These are phyloP conservation scores for Funneliformis geosporum DNA, from an alignment of 192 early-diverging fungal genomes.

Conservation along the genomic window DNA sequence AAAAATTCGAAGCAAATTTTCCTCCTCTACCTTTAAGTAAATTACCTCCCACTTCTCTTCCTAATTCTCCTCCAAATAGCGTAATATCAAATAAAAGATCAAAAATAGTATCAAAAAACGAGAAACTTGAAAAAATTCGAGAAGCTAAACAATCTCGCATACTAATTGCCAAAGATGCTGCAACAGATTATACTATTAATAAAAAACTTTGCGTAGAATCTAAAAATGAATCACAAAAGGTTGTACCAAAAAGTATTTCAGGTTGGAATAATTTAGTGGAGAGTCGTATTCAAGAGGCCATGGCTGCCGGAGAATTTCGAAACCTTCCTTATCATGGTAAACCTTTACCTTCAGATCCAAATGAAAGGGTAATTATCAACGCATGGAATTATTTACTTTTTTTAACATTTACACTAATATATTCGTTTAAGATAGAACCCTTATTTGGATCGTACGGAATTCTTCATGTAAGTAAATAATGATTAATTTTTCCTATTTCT, in stretches of 20 bases:
- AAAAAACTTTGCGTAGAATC: background rate
- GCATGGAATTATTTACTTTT: background rate
- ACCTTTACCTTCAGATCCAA: constrained; percentile 27
- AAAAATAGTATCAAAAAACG: constrained; percentile 11
- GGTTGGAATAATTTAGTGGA: constrained; percentile 33
- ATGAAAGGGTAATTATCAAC: background rate
- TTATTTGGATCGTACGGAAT: constrained; percentile 38
- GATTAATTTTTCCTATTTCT: background rate
- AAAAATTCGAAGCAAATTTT: background rate
- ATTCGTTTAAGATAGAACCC: constrained; percentile 23
- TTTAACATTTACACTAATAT: background rate
- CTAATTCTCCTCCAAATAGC: too few species aligned
- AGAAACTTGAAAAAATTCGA: constrained; percentile 19
- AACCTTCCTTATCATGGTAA: constrained; percentile 35
- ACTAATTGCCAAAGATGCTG: constrained; percentile 29
- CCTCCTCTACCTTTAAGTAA: background rate
- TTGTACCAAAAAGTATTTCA: constrained; percentile 2
- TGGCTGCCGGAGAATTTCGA: constrained; percentile 35
- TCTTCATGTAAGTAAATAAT: constrained; percentile 10
- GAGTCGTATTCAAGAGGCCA: constrained; percentile 30
- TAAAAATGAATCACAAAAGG: background rate
- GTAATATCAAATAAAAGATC: constrained; percentile 2
- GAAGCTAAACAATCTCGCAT: constrained; percentile 28
- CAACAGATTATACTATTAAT: constrained; percentile 28
- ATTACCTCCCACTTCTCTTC: background rate